Conservation (phyloP, 176 grass and related monocot genomes). For the Aegilops longissima region DNA sequence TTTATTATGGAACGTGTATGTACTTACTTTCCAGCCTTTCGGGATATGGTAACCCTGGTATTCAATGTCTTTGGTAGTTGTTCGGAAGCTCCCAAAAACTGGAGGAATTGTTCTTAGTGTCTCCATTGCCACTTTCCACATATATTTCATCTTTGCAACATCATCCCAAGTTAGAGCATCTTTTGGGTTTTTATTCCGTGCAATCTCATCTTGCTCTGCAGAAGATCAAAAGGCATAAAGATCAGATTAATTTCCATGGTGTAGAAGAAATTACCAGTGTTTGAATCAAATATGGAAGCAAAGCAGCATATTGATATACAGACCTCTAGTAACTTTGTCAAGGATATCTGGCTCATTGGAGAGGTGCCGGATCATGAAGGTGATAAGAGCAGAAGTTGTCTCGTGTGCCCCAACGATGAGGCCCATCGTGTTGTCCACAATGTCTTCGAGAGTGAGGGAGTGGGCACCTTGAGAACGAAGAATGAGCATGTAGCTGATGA, state of each 20-base stretch:
- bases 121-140: slow-evolving; percentile 49
- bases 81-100: slow-evolving; percentile 45
- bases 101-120: slow-evolving; percentile 40
- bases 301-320: neutral
- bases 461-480: slow-evolving; percentile 14
- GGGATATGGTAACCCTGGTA: slow-evolving; percentile 41
- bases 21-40: slow-evolving; percentile 43
- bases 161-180: slow-evolving; percentile 34
- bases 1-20: neutral
- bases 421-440: slow-evolving; percentile 40
- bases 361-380: slow-evolving; percentile 53
- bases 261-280: neutral
- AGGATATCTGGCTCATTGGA: slow-evolving; percentile 22
- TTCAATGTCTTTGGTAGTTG: slow-evolving; percentile 28
- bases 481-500: slow-evolving; percentile 39
- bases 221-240: neutral
- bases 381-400: slow-evolving; percentile 40
- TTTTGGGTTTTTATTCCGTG: neutral
- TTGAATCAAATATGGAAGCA: neutral
- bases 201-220: slow-evolving; percentile 32
- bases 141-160: slow-evolving; percentile 48
- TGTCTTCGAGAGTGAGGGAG: slow-evolving; percentile 34
- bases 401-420: slow-evolving; percentile 32
- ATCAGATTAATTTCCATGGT: neutral
- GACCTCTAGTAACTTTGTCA: neutral